Conservation (phyloP, 495 filamentous ascomycete species). For the Tuber umbilicatum region DNA sequence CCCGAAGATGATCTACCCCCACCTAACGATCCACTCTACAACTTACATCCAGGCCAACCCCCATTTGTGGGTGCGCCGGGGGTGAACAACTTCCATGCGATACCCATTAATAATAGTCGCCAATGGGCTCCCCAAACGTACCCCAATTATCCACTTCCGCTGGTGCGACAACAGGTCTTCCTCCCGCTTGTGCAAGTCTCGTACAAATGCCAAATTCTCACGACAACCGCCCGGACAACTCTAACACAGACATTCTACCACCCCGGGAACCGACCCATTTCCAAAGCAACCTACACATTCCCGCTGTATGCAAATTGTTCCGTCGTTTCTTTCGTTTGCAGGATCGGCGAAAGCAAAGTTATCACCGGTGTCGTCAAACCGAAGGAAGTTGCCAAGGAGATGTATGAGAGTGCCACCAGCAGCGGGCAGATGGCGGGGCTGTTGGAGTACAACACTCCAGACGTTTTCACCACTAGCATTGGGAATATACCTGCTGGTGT, state of each 20-base stretch:
- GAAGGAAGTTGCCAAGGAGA: slow-evolving; percentile 50
- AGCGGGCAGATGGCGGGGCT: slow-evolving; percentile 56
- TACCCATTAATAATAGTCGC: neutral
- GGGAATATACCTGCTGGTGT: slow-evolving; percentile 56
- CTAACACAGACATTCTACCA: slow-evolving; percentile 59
- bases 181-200: slow-evolving; percentile 53
- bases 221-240: slow-evolving; percentile 52
- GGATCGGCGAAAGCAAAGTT: slow-evolving; percentile 46
- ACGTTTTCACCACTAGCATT: slow-evolving; percentile 59
- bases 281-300: slow-evolving; percentile 57
- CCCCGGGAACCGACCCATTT: slow-evolving; percentile 46
- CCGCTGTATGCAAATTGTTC: slow-evolving; percentile 61
- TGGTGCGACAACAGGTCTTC: slow-evolving; percentile 35
- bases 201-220: slow-evolving; percentile 51
- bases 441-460: slow-evolving; percentile 54
- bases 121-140: neutral
- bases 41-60: neutral
- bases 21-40: neutral
- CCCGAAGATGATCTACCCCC: neutral
- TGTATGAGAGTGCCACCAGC: slow-evolving; percentile 51
- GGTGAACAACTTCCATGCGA: neutral
- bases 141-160: neutral
- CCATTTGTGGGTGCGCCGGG: neutral
- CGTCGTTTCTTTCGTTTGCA: slow-evolving; percentile 56
- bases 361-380: slow-evolving; percentile 58